Evolutionary conservation across 2,329 filamentous ascomycete genomes (phyloP), one percentile per base, ranked within the genome.

Genomic region (Ascochyta koolunga): DNA sequence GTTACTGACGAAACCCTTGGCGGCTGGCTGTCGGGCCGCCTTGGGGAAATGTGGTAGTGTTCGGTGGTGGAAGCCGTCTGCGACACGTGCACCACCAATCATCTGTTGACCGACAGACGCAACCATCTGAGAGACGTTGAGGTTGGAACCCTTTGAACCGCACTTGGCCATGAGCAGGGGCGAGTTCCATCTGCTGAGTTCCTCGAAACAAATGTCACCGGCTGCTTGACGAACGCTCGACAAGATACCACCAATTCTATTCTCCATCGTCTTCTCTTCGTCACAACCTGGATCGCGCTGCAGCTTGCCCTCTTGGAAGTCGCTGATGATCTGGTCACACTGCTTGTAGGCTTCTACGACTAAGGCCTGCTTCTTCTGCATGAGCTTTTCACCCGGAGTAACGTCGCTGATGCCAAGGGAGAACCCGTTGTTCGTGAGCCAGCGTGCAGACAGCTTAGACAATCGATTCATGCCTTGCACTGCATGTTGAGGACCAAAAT

Each of bases 71-170:
- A 99, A 99, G 6, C 95, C 95, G 76, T 99, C 91, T 38, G 91
- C 85, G 27, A 99, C 93, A 84, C 95, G 93, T 69, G 90, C 86
- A 42, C 92, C 91, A 56, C 90, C 90, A 68, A 99, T 98, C 84
- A 98, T 97, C 67, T 99, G 95, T 77, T 99, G 95, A 44, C 95
- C 95, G 71, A 99, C 95, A 54, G 93, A 87, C 51, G 95, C 93
- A 72, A 98, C 90, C 95, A 99, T 99, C 79, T 99, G 95, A 8
- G 95, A 95, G 29, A 99, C 95, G 81, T 99, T 99, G 80, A 99
- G 96, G 66, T 91, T 89, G 5, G 92, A 96, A 72, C 95, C 95
- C 76, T 99, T 99, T 48, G 93, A 98, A 42, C 95, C 95, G 11
- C 91, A 98, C 58, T 91, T 95, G 57, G 95, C 95, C 95, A 99